Evolutionary conservation across 2,329 filamentous ascomycete genomes (phyloP).

Genomic region (Colletotrichum sp.): DNA sequence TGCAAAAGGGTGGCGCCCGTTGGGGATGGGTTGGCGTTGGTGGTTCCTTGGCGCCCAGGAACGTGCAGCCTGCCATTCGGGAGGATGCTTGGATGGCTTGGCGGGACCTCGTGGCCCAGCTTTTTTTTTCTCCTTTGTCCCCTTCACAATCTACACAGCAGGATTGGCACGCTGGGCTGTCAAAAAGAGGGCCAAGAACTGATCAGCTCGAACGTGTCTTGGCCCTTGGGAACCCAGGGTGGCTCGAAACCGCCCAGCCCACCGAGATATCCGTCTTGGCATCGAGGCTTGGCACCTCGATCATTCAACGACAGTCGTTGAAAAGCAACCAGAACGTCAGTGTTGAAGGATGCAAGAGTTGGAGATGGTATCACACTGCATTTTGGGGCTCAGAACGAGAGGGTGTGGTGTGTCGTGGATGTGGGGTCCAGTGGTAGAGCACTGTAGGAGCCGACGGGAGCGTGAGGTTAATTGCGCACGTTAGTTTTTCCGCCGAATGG

Average conservation of each 20-base stretch:
- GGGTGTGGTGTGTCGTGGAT: background rate
- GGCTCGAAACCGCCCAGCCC: background rate
- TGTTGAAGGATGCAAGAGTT: background rate
- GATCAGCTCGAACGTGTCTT: background rate
- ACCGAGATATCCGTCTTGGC: conserved; percentile 17
- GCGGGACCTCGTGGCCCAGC: background rate
- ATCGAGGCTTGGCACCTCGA: background rate
- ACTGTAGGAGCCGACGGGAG: background rate
- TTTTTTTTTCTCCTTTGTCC: background rate
- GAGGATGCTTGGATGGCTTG: background rate
- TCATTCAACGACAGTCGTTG: background rate
- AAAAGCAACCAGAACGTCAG: background rate
- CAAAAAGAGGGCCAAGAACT: background rate
- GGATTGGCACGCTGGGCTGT: background rate
- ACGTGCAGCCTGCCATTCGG: background rate
- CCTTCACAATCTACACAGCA: background rate
- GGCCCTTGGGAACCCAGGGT: conserved; percentile 4
- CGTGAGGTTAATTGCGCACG: background rate
- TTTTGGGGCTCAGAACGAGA: background rate
- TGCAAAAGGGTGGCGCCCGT: background rate
- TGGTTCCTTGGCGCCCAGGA: background rate
- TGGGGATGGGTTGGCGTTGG: background rate
- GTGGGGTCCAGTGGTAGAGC: background rate
- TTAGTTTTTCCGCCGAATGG: background rate
- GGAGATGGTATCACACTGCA: background rate